These are phyloP conservation scores for Acer campestre DNA, from an alignment of 345 rosid species.

Conservation along the genomic window DNA sequence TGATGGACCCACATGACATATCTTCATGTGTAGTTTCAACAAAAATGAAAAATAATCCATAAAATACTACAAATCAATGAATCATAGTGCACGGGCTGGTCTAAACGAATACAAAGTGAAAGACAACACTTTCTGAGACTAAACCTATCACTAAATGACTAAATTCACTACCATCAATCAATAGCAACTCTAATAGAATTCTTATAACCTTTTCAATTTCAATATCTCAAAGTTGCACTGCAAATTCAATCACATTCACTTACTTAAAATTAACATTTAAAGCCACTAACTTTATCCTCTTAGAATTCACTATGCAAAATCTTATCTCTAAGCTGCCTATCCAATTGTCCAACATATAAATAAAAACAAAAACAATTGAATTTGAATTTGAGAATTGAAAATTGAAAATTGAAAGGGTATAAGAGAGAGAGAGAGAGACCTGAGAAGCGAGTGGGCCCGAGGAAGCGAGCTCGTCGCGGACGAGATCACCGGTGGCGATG, in stretches of 20 bases:
- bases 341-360: not conserved
- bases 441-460: slow-evolving; percentile 75
- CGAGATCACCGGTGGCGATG: slow-evolving; percentile 98
- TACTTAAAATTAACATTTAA: not conserved
- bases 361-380: too few relatives aligned
- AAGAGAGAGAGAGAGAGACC: slow-evolving; percentile 38
- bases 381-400: too few relatives aligned
- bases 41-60: too few relatives aligned
- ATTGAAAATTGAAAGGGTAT: not conserved
- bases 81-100: too few relatives aligned
- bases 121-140: not conserved
- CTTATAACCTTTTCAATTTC: not conserved
- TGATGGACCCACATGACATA: not conserved
- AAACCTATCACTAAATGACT: not conserved
- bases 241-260: not conserved
- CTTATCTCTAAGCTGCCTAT: not conserved
- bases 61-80: too few relatives aligned
- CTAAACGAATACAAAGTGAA: not conserved
- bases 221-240: not conserved
- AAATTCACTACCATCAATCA: not conserved
- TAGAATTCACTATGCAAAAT: not conserved
- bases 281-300: not conserved
- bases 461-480: slow-evolving; percentile 86
- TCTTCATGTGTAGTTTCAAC: not conserved
- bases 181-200: not conserved